Base-by-base conservation (phyloP, 495 filamentous ascomycete genomes). In the Aspergillus cavernicola region DNA sequence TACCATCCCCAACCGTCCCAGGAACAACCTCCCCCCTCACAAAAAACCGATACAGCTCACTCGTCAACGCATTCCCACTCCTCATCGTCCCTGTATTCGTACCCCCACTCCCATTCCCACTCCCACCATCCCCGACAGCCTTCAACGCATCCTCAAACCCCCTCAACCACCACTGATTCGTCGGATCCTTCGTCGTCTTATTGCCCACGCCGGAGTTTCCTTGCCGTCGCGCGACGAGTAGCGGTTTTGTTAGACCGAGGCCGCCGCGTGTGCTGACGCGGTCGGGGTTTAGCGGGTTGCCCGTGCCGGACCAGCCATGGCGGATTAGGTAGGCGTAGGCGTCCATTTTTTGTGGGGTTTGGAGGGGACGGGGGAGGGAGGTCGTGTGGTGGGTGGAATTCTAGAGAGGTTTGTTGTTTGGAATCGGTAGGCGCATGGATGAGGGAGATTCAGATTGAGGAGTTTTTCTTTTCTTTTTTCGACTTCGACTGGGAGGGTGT, bases 31-130 rank as follows among this genome's bases (percentile, higher is more conserved):
- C 82, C 15, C 91, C 91, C 51, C 78, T 77, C 10, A 95, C 88
- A 65, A 96, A 96, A 51, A 79, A 83, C 13, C 85, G 80, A 67
- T 96, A 96, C 6, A 96, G 73, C 23, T 89, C 87, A 28, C 80
- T 75, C 28, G 66, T 72, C 53, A 73, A 57, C 49, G 69, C 65
- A 60, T 78, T 77, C 32, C 56, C 55, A 54, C 56, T 53, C 35
- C 32, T 23, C 11, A 48, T 35, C 41, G 50, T n/a, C n/a, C n/a
- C n/a, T n/a, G n/a, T 43, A 33, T 53, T 56, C 10, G 18, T 51
- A 5, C 50, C 51, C 13, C 36, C 67, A 26, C 38, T 16, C 1
- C n/a, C 47, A 26, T 43, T 64, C 63, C 89, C 85, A 18, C 62
- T 29, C 10, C 71, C 74, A 0, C 90, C 85, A 53, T 10, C 11